Conservation (phyloP, 2,329 filamentous ascomycete genomes). For the Dactylellina haptotyla region DNA sequence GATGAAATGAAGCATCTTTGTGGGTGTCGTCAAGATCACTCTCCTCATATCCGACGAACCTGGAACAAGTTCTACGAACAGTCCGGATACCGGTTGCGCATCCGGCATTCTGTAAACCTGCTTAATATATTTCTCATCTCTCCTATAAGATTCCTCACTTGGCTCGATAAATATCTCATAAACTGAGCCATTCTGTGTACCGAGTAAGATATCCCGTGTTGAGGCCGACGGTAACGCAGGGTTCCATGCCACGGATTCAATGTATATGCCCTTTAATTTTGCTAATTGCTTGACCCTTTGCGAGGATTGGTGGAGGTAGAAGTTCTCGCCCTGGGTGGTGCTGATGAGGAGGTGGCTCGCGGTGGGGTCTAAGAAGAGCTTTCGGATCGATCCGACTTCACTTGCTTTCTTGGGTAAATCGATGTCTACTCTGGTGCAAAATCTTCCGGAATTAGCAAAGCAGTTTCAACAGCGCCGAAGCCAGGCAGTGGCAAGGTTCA, state of each 20-base stretch:
- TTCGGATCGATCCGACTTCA: conserved; percentile 89
- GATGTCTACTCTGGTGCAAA: conserved; percentile 73
- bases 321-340: conserved; percentile 92
- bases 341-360: conserved; percentile 93
- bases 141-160: conserved; percentile 90
- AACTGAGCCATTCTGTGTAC: conserved; percentile 90
- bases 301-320: conserved; percentile 95
- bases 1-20: conserved; percentile 79
- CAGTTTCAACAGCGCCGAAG: not conserved
- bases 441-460: conserved; percentile 36
- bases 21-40: conserved; percentile 81
- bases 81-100: conserved; percentile 77
- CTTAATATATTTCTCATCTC: conserved; percentile 92
- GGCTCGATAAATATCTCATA: conserved; percentile 97
- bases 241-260: conserved; percentile 95
- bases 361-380: conserved; percentile 97
- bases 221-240: conserved; percentile 90
- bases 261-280: conserved; percentile 82
- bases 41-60: conserved; percentile 77
- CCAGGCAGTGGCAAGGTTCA: conserved; percentile 61
- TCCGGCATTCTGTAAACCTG: conserved; percentile 83
- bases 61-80: conserved; percentile 81
- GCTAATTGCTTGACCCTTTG: conserved; percentile 84
- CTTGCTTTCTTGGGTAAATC: conserved; percentile 93
- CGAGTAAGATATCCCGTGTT: conserved; percentile 91